Conservation (phyloP, 2,329 filamentous ascomycete species). For the Aspergillus floridensis region DNA sequence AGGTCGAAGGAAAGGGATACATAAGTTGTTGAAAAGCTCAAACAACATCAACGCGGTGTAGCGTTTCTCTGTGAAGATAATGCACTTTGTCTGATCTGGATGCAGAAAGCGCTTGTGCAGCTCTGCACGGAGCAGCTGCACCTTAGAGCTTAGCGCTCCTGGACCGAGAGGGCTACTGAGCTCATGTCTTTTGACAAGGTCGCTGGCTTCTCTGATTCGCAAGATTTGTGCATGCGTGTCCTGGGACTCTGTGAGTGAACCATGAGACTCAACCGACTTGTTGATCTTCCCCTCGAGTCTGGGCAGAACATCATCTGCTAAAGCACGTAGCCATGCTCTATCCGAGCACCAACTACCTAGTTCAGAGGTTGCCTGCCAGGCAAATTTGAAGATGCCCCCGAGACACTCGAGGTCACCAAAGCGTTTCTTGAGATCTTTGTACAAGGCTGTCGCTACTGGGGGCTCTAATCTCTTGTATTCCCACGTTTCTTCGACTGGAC, state of each 20-base stretch:
- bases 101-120: slow-evolving; percentile 63
- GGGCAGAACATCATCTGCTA: slow-evolving; percentile 61
- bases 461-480: slow-evolving; percentile 53
- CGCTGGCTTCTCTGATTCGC: slow-evolving; percentile 58
- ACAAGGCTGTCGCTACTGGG: slow-evolving; percentile 64
- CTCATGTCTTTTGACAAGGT: slow-evolving; percentile 53
- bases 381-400: slow-evolving; percentile 57
- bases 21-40: slow-evolving; percentile 62
- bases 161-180: slow-evolving; percentile 43
- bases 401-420: slow-evolving; percentile 56
- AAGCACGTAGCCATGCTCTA: slow-evolving; percentile 69
- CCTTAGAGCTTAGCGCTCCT: slow-evolving; percentile 67
- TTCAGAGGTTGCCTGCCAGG: slow-evolving; percentile 59
- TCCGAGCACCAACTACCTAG: slow-evolving; percentile 86
- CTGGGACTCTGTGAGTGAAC: slow-evolving; percentile 19
- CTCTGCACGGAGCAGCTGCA: slow-evolving; percentile 59
- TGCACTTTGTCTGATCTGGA: slow-evolving; percentile 64
- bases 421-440: slow-evolving; percentile 53
- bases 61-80: slow-evolving; percentile 81
- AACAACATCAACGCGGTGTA: slow-evolving; percentile 72
- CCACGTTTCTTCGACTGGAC: slow-evolving; percentile 59
- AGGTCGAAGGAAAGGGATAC: slow-evolving; percentile 58
- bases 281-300: slow-evolving; percentile 57
- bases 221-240: slow-evolving; percentile 54
- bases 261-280: slow-evolving; percentile 11